Base-by-base conservation (phyloP, 2,329 filamentous ascomycete genomes). In the Phyllachora maydis region DNA sequence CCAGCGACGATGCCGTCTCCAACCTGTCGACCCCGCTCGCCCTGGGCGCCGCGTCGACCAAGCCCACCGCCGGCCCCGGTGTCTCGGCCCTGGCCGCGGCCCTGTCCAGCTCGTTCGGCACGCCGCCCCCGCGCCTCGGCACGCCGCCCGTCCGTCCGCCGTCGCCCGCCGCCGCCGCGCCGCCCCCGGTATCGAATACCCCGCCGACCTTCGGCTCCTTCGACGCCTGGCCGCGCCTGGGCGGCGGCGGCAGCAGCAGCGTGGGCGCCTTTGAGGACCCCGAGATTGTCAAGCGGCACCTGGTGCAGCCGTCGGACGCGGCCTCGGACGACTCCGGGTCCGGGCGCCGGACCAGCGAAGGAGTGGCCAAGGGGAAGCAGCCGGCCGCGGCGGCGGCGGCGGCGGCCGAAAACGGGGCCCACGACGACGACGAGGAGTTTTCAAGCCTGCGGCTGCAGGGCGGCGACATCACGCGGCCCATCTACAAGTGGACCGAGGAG, bases 401-500 rank as follows among this genome's bases (percentile, higher is more conserved):
- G n/a, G n/a, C n/a, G n/a, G n/a, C n/a, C n/a, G n/a, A n/a, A n/a
- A n/a, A n/a, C n/a, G n/a, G n/a, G n/a, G n/a, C n/a, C n/a, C n/a
- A n/a, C n/a, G 48, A 38, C 35, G 61, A 67, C 30, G 67, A 73
- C 5, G 77, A 88, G 28, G 79, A 91, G 39, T 98, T 98, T 44
- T 93, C 83, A 15, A 95, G 88, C 48, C 49, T 98, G 43, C 72
- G 73, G 41, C 55, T 98, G 22, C 90, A 95, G 43, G 88, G 88
- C 29, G 88, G 88, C 32, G 88, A 98, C 43, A 75, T 93, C 27
- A 93, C 85, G 13, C 63, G 88, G 30, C 79, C 85, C 26, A 91
- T 98, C 37, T 98, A 98, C 55, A 74, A 79, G 36, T 98, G 90
- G 79, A 81, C 82, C 5, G 82, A 95, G 45, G 78, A 90, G 43